phyloP scores from a whole-genome alignment of 805 yeast genomes.

The Metschnikowia lachancei region DNA sequence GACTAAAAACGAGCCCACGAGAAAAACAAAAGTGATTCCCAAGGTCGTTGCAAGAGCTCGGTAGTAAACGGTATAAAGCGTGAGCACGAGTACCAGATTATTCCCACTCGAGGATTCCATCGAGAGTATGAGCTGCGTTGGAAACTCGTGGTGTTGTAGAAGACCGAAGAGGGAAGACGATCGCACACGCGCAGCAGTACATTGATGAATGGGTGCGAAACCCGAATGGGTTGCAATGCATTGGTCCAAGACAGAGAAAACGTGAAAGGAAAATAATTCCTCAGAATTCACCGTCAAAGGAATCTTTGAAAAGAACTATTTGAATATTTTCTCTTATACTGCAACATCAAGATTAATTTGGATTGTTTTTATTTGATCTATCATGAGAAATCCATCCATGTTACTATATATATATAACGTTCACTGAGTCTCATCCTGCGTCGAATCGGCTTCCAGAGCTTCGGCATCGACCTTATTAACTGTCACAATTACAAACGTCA shows the following conservation, averaged over 20 bases:
- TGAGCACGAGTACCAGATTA: neutral
- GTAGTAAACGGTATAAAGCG: neutral
- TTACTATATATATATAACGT: no score
- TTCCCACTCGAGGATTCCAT: conserved; percentile 7
- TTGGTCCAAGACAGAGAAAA: neutral
- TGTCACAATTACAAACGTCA: conserved; percentile 10
- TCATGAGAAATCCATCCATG: no score
- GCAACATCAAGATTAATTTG: no score
- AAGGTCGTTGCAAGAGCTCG: neutral
- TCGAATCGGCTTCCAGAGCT: conserved; percentile 7
- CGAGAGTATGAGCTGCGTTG: conserved; percentile 2
- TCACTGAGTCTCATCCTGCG: neutral
- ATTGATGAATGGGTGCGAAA: conserved; percentile 5
- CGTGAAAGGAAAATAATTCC: no score
- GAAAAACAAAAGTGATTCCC: neutral
- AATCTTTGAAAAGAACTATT: no score
- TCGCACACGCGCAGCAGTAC: conserved; percentile 6
- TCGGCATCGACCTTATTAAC: conserved; percentile 15
- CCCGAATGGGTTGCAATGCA: neutral
- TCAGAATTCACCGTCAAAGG: no score
- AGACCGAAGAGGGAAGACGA: neutral
- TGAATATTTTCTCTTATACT: no score
- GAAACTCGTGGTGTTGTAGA: neutral
- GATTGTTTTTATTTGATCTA: no score
- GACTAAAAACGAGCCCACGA: conserved; percentile 4